These are phyloP conservation scores for Rhodotorula kratochvilovae DNA, from an alignment of 768 basidiomycete species.

Conservation along the genomic window DNA sequence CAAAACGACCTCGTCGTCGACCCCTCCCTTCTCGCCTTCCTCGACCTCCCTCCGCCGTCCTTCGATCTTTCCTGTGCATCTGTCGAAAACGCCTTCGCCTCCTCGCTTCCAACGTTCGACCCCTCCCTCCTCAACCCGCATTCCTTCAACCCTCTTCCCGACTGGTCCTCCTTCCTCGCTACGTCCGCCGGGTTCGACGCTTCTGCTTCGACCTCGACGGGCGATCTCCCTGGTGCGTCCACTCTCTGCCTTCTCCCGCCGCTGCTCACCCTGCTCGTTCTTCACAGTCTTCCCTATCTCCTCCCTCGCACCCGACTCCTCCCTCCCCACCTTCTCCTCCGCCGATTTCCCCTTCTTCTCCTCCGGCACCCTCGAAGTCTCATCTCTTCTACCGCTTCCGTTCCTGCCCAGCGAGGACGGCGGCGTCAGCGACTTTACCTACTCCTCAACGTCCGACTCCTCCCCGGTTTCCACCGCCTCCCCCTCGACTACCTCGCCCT, in stretches of 20 bases:
- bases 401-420: no score
- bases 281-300: not conserved
- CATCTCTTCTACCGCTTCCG: not conserved
- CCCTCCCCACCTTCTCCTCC: not conserved
- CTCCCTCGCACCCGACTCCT: slow-evolving; percentile 19
- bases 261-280: not conserved
- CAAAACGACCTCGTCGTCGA: not conserved
- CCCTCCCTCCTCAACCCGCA: no score
- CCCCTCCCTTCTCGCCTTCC: not conserved
- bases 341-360: not conserved
- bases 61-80: not conserved
- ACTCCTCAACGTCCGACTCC: not conserved
- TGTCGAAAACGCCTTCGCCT: no score
- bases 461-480: not conserved
- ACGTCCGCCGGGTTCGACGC: no score
- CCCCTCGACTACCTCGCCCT: not conserved
- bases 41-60: no score
- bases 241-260: not conserved
- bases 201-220: not conserved
- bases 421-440: not conserved
- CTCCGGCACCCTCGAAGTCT: not conserved
- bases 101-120: no score
- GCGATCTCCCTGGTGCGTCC: no score
- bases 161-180: not conserved
- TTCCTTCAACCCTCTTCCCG: no score